Evolutionary conservation across 2,329 filamentous ascomycete genomes (phyloP).

Genomic region (Bipolaris oryzae): DNA sequence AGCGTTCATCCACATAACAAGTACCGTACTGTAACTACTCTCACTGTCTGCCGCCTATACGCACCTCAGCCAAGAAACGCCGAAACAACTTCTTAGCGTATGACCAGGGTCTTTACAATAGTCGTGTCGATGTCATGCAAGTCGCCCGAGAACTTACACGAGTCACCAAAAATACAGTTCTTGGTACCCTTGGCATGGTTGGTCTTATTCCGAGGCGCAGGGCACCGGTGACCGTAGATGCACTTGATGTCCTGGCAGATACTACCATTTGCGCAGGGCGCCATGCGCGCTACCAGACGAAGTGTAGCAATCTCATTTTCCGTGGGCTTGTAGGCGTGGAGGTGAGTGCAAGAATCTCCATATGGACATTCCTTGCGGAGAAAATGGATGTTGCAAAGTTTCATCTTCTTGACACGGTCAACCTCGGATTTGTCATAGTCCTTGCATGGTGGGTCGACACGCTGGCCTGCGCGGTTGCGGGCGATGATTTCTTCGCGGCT

Average conservation of each 20-base stretch:
- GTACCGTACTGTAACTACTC: neutral
- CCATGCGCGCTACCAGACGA: slow-evolving; percentile 66
- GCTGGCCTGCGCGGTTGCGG: slow-evolving; percentile 65
- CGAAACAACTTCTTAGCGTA: slow-evolving; percentile 26
- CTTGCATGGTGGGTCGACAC: slow-evolving; percentile 60
- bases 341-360: slow-evolving; percentile 61
- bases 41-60: neutral
- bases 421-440: slow-evolving; percentile 62
- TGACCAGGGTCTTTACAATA: slow-evolving; percentile 59
- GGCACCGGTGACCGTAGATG: slow-evolving; percentile 69
- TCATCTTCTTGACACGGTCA: slow-evolving; percentile 65
- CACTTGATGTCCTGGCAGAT: slow-evolving; percentile 65
- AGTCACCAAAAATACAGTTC: slow-evolving; percentile 63
- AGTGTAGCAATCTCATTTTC: slow-evolving; percentile 60
- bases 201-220: slow-evolving; percentile 51
- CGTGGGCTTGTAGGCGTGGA: slow-evolving; percentile 60
- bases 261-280: slow-evolving; percentile 63
- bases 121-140: slow-evolving; percentile 65
- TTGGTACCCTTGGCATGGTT: slow-evolving; percentile 56
- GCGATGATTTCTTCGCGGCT: slow-evolving; percentile 52
- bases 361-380: slow-evolving; percentile 64
- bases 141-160: slow-evolving; percentile 63
- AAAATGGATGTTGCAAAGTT: slow-evolving; percentile 67
- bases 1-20: too few relatives aligned
- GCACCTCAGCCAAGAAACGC: neutral